phyloP scores from a whole-genome alignment of 1,284 basidiomycete genomes.

The Trametes pubescens region DNA sequence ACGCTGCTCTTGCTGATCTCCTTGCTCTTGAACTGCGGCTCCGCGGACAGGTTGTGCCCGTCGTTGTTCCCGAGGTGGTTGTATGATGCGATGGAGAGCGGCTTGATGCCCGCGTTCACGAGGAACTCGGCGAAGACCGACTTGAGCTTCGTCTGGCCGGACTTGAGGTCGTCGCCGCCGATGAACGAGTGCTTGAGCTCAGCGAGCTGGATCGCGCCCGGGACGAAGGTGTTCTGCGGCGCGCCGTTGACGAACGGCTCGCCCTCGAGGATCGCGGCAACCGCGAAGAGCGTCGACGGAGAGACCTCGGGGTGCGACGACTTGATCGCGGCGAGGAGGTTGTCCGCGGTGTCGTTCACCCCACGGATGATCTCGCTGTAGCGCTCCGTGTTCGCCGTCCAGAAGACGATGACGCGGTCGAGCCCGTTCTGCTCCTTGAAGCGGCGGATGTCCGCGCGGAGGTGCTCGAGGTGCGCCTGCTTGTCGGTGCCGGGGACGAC shows the following conservation, averaged over 20 bases:
- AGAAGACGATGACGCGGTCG: constrained; percentile 92
- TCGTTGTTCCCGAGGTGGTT: constrained; percentile 99
- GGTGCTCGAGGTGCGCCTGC: constrained; percentile 90
- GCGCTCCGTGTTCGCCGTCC: constrained; percentile 99
- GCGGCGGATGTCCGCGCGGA: constrained; percentile 91
- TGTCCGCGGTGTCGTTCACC: constrained; percentile 95
- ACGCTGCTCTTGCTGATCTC: constrained; percentile 97
- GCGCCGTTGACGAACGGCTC: constrained; percentile 98
- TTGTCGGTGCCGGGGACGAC: constrained; percentile 89
- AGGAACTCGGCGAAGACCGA: constrained; percentile 97
- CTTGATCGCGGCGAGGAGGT: constrained; percentile 86
- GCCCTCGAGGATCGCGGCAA: constrained; percentile 95
- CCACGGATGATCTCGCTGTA: constrained; percentile 96
- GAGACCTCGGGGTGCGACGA: constrained; percentile 91
- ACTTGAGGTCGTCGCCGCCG: constrained; percentile 98
- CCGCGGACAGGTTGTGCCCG: constrained; percentile 92
- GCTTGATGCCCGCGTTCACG: constrained; percentile 99
- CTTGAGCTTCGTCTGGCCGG: constrained; percentile 94
- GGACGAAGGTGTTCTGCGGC: constrained; percentile 99
- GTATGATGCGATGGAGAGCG: constrained; percentile 95
- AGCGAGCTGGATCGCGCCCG: constrained; percentile 93
- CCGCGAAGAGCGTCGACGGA: constrained; percentile 95
- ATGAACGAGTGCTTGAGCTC: constrained; percentile 93
- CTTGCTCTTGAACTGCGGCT: constrained; percentile 97
- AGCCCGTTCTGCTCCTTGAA: constrained; percentile 90